A percentile compares a stretch with the other conserved stretches of the same genome.
Evolutionary conservation across 2,329 filamentous ascomycete species (phyloP).

Genomic region (Periconia macrospinosa): DNA sequence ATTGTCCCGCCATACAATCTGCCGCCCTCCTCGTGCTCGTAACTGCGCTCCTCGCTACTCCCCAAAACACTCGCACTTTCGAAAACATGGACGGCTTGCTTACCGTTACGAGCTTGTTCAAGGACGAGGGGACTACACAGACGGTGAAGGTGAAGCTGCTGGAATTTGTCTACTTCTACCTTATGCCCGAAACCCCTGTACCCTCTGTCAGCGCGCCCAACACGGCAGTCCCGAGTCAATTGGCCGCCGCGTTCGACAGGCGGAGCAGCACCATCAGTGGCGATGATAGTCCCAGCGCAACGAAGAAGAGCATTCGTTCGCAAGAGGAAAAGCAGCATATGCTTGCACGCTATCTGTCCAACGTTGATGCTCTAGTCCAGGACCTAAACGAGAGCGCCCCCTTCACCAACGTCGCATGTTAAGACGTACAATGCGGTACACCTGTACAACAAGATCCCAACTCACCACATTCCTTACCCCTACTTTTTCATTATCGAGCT

Average conservation of each 20-base stretch:
- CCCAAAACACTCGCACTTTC: constrained; percentile 87
- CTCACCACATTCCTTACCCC: not conserved
- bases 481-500: constrained; percentile 1
- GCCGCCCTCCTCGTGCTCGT: constrained; percentile 88
- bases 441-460: not conserved
- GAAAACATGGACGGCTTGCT: constrained; percentile 89
- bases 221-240: constrained; percentile 41
- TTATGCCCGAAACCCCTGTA: constrained; percentile 81
- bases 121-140: constrained; percentile 78
- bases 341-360: constrained; percentile 74
- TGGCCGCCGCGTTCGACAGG: constrained; percentile 35
- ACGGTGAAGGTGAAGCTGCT: constrained; percentile 95
- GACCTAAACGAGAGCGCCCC: constrained; percentile 80
- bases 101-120: constrained; percentile 90
- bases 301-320: constrained; percentile 52
- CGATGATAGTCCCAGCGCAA: constrained; percentile 29
- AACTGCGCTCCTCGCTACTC: constrained; percentile 81
- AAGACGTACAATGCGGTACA: not conserved
- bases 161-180: constrained; percentile 97
- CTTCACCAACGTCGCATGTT: constrained; percentile 37
- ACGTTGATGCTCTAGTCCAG: constrained; percentile 78
- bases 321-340: constrained; percentile 82
- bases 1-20: constrained; percentile 89
- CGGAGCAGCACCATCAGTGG: constrained; percentile 31
- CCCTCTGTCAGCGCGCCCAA: constrained; percentile 45